Base-by-base conservation (phyloP, 768 basidiomycete species). In the Holtermannia corniformis region DNA sequence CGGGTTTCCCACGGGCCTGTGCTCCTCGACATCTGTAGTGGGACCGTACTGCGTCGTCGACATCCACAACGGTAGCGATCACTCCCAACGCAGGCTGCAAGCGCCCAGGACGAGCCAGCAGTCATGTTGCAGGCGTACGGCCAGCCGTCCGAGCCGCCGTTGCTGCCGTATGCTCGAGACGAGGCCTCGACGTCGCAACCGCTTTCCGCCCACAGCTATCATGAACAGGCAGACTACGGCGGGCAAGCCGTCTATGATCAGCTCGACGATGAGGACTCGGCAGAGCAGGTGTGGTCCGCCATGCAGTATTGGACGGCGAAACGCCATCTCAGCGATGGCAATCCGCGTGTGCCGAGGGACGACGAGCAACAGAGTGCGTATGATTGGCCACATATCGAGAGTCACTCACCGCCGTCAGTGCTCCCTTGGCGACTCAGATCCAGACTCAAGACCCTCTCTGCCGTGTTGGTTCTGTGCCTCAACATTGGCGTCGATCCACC, bases 401-500 rank as follows among this genome's bases (percentile, higher is more conserved):
- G n/a, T n/a, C n/a, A n/a, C n/a, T n/a, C n/a, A n/a, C n/a, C n/a
- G n/a, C n/a, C n/a, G n/a, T 14, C 44, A 57, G 59, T 59, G 78
- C 82, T 54, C 78, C 80, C 52, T 79, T 95, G 91, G 90, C 82
- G 90, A 48, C 78, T 84, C 0, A 84, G 85, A 2, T 84, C 84
- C 55, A 88, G 91, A 68, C 80, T 93, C 49, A 93, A 93, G 73
- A 96, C 91, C 1, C 82, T 85, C 16, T 84, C 88, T 28, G 93
- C 89, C 1, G 74, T 67, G 2, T 77, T 93, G 4, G 85, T 93
- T 7, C 76, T 97, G 50, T 99, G 95, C 66, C 78, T 99, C 19
- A 96, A 97, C 73, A 89, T 97, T 69, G 92, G 93, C 51, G 87
- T 95, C 44, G 93, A 97, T 67, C 95, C 95, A 16, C 95, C 95